phyloP scores from a whole-genome alignment of 768 basidiomycete species.

The Mycena vulgaris region DNA sequence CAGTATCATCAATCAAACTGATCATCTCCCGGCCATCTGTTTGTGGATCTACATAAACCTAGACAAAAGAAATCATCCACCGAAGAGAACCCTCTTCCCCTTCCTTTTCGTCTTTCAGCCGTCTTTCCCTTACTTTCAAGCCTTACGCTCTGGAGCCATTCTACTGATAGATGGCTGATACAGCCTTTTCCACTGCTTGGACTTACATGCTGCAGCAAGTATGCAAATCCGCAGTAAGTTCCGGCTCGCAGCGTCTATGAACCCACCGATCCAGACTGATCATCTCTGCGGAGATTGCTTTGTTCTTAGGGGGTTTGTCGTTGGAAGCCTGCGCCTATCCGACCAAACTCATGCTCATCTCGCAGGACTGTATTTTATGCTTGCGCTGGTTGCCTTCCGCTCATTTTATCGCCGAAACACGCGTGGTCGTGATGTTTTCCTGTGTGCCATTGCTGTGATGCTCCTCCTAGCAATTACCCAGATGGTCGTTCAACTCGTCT shows the following conservation, averaged over 20 bases:
- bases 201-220: slow-evolving; percentile 17
- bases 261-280: not conserved
- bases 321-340: too few species aligned
- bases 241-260: not conserved
- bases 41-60: too few species aligned
- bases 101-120: too few species aligned
- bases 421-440: slow-evolving; percentile 1
- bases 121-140: too few species aligned
- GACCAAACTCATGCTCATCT: too few species aligned
- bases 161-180: not conserved
- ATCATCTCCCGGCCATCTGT: too few species aligned
- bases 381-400: slow-evolving; percentile 10
- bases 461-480: slow-evolving; percentile 11
- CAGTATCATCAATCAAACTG: too few species aligned
- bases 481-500: not conserved
- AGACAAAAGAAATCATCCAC: too few species aligned
- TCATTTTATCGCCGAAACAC: slow-evolving; percentile 13
- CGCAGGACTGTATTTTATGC: slow-evolving; percentile 15
- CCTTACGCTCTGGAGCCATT: too few species aligned
- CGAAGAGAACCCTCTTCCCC: too few species aligned
- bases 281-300: too few species aligned
- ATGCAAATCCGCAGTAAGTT: slow-evolving; percentile 24
- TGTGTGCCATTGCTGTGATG: slow-evolving; percentile 14
- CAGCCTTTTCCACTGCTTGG: not conserved
- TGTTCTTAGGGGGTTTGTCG: too few species aligned